Evolutionary conservation across 2,329 filamentous ascomycete species (phyloP).

Genomic region (Neofusicoccum sp.): DNA sequence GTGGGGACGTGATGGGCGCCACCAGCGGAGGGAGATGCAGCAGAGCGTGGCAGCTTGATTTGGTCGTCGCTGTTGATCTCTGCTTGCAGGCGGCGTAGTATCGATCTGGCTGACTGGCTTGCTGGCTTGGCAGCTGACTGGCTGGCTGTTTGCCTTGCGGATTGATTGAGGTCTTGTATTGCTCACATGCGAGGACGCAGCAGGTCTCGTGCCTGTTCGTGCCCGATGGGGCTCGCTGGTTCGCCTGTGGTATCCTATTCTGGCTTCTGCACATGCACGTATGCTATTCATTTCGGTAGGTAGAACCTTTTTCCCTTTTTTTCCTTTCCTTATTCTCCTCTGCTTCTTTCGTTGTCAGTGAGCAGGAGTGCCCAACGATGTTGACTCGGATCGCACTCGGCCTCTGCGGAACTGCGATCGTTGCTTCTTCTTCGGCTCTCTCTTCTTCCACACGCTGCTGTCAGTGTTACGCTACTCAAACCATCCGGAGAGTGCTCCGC

Average conservation of each 20-base stretch:
- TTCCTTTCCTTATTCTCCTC: background rate
- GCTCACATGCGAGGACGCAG: background rate
- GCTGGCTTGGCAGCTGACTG: too few species aligned
- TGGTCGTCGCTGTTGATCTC: too few species aligned
- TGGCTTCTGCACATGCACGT: background rate
- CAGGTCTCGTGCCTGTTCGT: background rate
- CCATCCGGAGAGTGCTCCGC: too few species aligned
- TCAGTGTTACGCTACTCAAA: too few species aligned
- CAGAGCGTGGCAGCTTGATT: background rate
- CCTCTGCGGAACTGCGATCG: too few species aligned
- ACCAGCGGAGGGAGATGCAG: background rate
- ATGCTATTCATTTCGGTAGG: constrained; percentile 8
- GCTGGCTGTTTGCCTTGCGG: too few species aligned
- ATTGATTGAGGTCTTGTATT: background rate
- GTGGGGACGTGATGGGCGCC: background rate
- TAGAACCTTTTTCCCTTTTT: background rate
- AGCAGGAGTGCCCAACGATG: too few species aligned
- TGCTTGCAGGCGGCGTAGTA: too few species aligned
- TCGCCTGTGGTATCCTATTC: background rate
- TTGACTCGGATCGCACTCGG: too few species aligned
- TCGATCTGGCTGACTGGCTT: background rate
- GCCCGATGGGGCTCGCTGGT: background rate
- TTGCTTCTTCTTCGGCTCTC: too few species aligned
- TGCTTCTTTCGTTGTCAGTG: too few species aligned
- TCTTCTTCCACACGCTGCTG: too few species aligned